Evolutionary conservation across 176 grass and related monocot genomes (phyloP).

Genomic region (Leersia perrieri): DNA sequence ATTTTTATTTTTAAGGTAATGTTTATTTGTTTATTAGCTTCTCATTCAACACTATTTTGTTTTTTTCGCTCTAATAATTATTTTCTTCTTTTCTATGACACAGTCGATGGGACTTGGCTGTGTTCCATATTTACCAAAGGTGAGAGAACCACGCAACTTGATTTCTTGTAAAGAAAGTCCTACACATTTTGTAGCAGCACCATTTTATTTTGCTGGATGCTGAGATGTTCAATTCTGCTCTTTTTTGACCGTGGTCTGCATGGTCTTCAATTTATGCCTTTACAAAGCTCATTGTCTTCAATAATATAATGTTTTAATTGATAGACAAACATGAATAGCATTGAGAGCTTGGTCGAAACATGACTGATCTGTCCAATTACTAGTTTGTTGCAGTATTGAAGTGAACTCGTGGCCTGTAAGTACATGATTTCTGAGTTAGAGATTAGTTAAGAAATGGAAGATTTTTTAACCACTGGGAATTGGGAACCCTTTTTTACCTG

Average conservation of each 20-base stretch:
- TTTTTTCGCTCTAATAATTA: conserved; percentile 19
- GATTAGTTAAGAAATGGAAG: not conserved
- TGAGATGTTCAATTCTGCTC: not conserved
- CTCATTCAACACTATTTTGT: conserved; percentile 17
- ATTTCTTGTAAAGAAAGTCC: not conserved
- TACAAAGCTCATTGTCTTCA: not conserved
- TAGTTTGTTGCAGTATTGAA: conserved; percentile 11
- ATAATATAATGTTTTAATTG: not conserved
- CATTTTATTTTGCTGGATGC: not conserved
- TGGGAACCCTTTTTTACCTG: not conserved
- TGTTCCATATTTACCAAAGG: conserved; percentile 96
- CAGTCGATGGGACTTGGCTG: conserved; percentile 99
- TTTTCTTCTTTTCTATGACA: conserved; percentile 38
- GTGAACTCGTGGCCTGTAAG: not conserved
- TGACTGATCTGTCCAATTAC: conserved; percentile 9
- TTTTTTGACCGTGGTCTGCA: not conserved
- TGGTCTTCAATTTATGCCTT: not conserved
- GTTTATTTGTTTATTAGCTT: conserved; percentile 20
- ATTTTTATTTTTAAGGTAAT: conserved; percentile 97
- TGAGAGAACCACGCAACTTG: conserved; percentile 42
- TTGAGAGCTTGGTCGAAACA: conserved; percentile 17
- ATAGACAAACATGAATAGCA: not conserved
- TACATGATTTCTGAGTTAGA: not conserved
- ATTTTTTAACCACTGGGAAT: not conserved
- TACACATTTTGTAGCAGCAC: not conserved